Conservation (phyloP, 495 filamentous ascomycete species). For the Cladorrhinum samala region DNA sequence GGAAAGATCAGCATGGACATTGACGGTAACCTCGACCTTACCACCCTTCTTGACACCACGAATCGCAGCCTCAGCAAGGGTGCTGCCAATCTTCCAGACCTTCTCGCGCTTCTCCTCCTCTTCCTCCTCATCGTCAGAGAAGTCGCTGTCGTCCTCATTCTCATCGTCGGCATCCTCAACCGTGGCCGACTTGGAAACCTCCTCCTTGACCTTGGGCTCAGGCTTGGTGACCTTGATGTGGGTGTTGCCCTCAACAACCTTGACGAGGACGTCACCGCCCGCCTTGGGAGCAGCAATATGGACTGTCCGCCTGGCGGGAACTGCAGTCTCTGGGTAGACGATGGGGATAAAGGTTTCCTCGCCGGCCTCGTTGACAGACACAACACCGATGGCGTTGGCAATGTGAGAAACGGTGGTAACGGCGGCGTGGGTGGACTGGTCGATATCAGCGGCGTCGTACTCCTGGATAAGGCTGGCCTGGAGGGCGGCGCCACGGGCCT, state of each 20-base stretch:
- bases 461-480: constrained; percentile 89
- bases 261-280: constrained; percentile 81
- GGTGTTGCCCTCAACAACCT: constrained; percentile 75
- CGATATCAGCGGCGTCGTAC: constrained; percentile 88
- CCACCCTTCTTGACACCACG: constrained; percentile 76
- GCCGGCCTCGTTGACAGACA: constrained; percentile 57
- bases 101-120: constrained; percentile 82
- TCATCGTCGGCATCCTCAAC: constrained; percentile 43
- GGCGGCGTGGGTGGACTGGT: constrained; percentile 90
- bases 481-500: constrained; percentile 85
- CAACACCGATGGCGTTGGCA: constrained; percentile 78
- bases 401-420: constrained; percentile 92
- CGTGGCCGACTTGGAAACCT: constrained; percentile 41
- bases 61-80: constrained; percentile 81
- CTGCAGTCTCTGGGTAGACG: constrained; percentile 76
- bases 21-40: constrained; percentile 90
- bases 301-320: constrained; percentile 77
- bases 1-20: constrained; percentile 68
- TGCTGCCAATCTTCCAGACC: constrained; percentile 81
- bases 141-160: constrained; percentile 52
- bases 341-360: constrained; percentile 69
- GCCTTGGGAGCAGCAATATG: constrained; percentile 65
- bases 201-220: constrained; percentile 66
- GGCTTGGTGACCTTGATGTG: constrained; percentile 88
- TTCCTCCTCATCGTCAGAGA: constrained; percentile 65